Percentiles rank a stretch among this genome's conserved stretches.
Evolutionary conservation across 352 stramenopile species (phyloP).

Genomic region (Globisporangium iwayamae): DNA sequence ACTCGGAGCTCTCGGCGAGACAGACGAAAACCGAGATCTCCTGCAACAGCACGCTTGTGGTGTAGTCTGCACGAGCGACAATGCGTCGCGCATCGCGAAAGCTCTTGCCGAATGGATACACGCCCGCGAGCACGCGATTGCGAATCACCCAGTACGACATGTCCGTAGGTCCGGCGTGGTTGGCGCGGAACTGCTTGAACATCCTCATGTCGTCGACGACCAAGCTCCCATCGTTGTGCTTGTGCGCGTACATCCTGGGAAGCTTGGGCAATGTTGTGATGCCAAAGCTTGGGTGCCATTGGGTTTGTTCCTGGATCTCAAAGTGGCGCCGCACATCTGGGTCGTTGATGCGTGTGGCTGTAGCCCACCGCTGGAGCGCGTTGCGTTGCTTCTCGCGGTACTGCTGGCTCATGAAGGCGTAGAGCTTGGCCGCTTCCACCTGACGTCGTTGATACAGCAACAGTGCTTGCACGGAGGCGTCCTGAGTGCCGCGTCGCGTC

Average conservation of each 20-base stretch:
- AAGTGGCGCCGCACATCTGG: conserved; percentile 15
- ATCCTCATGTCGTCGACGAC: conserved; percentile 50
- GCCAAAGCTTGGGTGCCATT: conserved; percentile 69
- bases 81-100: conserved; percentile 43
- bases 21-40: conserved; percentile 68
- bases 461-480: conserved; percentile 33
- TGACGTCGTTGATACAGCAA: conserved; percentile 44
- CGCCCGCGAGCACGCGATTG: conserved; percentile 45
- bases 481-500: conserved; percentile 11
- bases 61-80: conserved; percentile 44
- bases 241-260: conserved; percentile 30
- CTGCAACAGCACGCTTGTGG: conserved; percentile 61
- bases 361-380: conserved; percentile 28
- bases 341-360: conserved; percentile 12
- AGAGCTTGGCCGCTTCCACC: conserved; percentile 39
- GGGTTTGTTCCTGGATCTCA: conserved; percentile 16
- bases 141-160: conserved; percentile 73
- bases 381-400: conserved; percentile 23
- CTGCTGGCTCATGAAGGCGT: conserved; percentile 34
- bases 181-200: conserved; percentile 65
- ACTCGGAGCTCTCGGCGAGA: conserved; percentile 40
- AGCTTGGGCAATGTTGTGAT: conserved; percentile 56
- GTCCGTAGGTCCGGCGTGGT: conserved; percentile 60
- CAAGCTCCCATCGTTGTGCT: conserved; percentile 35
- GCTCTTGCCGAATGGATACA: conserved; percentile 45